Evolutionary conservation across 2,329 filamentous ascomycete species (phyloP).

Genomic region (Penicillium paneum): DNA sequence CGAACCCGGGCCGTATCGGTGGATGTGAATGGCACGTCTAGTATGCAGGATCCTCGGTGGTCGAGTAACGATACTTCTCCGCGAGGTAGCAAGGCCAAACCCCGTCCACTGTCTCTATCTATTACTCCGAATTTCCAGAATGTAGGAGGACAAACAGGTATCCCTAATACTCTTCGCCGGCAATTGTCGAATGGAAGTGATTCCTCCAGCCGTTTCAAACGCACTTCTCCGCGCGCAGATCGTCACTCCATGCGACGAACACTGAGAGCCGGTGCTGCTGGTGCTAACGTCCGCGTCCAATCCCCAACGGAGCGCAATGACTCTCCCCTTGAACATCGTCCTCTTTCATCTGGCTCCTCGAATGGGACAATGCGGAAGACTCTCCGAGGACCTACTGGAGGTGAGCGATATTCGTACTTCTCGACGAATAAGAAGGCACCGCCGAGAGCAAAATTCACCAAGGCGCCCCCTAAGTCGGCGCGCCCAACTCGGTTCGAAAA

Average conservation of each 20-base stretch:
- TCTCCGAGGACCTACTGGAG: slow-evolving; percentile 49
- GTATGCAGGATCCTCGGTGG: slow-evolving; percentile 10
- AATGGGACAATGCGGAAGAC: slow-evolving; percentile 46
- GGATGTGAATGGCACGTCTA: slow-evolving; percentile 10
- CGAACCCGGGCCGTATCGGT: slow-evolving; percentile 21
- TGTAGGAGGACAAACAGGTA: not conserved
- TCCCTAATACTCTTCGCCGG: slow-evolving; percentile 45
- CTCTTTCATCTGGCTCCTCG: slow-evolving; percentile 43
- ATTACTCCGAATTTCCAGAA: slow-evolving; percentile 22
- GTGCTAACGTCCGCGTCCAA: slow-evolving; percentile 28
- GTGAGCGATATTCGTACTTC: slow-evolving; percentile 42
- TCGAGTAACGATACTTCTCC: slow-evolving; percentile 5
- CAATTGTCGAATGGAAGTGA: slow-evolving; percentile 65
- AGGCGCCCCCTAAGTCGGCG: slow-evolving; percentile 23
- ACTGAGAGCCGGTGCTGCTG: slow-evolving; percentile 58
- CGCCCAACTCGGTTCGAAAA: slow-evolving; percentile 55
- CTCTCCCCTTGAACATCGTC: slow-evolving; percentile 56
- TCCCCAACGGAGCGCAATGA: slow-evolving; percentile 51
- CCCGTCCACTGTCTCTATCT: slow-evolving; percentile 26
- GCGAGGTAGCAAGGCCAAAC: slow-evolving; percentile 10
- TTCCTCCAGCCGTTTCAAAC: slow-evolving; percentile 72
- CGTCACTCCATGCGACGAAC: slow-evolving; percentile 65
- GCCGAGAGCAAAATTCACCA: slow-evolving; percentile 27
- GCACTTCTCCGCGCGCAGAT: slow-evolving; percentile 49
- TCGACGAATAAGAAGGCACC: slow-evolving; percentile 36